These are phyloP conservation scores for Juncus inflexus DNA, from an alignment of 176 grass and related monocot species.

Conservation along the genomic window DNA sequence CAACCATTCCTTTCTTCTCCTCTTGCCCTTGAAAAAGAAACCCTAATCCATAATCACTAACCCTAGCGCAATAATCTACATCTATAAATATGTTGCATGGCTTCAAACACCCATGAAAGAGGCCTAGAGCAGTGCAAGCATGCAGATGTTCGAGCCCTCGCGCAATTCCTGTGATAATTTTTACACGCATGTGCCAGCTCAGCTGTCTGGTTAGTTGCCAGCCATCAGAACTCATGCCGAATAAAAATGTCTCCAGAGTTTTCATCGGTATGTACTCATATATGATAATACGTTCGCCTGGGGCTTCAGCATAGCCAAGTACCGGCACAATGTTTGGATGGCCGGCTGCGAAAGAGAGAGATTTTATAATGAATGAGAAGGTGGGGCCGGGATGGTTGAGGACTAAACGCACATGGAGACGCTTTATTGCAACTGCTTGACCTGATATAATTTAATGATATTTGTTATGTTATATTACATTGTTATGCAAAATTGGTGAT, in stretches of 20 bases:
- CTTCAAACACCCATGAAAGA: conserved; percentile 41
- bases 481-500: no score
- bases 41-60: conserved; percentile 60
- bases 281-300: conserved; percentile 59
- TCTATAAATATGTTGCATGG: conserved; percentile 49
- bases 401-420: conserved; percentile 53
- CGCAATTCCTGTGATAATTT: conserved; percentile 41
- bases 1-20: conserved; percentile 18
- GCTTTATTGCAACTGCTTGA: conserved; percentile 44
- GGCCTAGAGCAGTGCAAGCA: conserved; percentile 26
- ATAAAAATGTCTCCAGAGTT: conserved; percentile 28
- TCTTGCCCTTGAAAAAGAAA: conserved; percentile 25
- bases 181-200: conserved; percentile 39
- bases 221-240: conserved; percentile 1
- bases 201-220: neutral
- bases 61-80: conserved; percentile 10
- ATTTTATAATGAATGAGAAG: conserved; percentile 45
- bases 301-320: conserved; percentile 53
- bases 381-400: conserved; percentile 50
- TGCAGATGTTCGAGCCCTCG: conserved; percentile 66
- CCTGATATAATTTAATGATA: neutral
- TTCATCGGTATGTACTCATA: conserved; percentile 34
- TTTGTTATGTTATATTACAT: no score
- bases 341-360: conserved; percentile 39
- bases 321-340: conserved; percentile 48